phyloP scores from a whole-genome alignment of 495 filamentous ascomycete species.

The Neurospora sp. region DNA sequence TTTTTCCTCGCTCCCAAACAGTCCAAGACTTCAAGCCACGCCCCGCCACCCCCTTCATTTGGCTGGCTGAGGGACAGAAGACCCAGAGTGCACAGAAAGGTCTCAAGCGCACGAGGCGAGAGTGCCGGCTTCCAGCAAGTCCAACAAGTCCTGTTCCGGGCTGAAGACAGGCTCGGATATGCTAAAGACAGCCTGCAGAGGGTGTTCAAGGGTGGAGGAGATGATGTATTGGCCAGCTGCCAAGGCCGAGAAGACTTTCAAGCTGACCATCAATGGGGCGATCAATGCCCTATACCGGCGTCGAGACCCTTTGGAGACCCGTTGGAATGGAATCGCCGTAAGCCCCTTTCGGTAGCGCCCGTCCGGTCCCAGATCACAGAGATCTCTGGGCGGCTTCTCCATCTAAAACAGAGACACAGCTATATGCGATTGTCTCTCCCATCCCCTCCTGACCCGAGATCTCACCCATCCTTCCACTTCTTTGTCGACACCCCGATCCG shows the following conservation, averaged over 20 bases:
- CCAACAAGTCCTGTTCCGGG: not conserved
- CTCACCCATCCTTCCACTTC: not conserved
- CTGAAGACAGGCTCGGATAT: not conserved
- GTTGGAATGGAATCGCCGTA: not conserved
- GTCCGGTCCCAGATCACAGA: not conserved
- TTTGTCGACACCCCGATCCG: conserved; percentile 1
- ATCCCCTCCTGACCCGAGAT: not conserved
- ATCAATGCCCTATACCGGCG: not conserved
- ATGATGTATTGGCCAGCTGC: not conserved
- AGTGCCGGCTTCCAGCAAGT: not conserved
- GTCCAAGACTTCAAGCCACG: not conserved
- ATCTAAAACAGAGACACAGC: not conserved
- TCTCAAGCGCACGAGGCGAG: not conserved
- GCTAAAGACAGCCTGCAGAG: not conserved
- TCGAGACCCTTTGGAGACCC: not conserved
- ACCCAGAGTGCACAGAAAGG: not conserved
- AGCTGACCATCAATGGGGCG: not conserved
- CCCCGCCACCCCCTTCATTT: not conserved
- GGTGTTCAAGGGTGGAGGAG: not conserved
- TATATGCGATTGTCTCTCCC: not conserved
- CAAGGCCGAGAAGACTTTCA: not conserved
- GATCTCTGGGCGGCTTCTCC: not conserved
- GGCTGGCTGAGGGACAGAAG: not conserved
- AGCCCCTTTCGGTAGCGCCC: not conserved
- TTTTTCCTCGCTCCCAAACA: not conserved